Evolutionary conservation across 2,329 filamentous ascomycete genomes (phyloP), one percentile per base, ranked within the genome.

Genomic region (Biscogniauxia marginata): DNA sequence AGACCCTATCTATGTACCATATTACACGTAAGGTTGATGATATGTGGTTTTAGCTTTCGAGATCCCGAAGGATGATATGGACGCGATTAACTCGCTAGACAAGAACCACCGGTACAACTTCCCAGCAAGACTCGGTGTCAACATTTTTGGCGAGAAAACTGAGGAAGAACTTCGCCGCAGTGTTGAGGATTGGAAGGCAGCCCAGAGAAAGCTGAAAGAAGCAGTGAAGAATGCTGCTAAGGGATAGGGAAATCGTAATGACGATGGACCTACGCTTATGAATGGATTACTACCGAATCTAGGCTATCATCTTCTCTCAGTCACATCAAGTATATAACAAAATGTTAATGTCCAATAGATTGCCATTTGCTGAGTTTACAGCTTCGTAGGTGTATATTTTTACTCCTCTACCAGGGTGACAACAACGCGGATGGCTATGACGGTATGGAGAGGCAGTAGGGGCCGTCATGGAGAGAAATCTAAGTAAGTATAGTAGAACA

Each of bases 131-230:
- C 71, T 75, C 61, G 76, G 76, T 0, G 70, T 74, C 8, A 68
- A 79, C 63, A 75, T 78, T 45, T 78, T 78, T 56, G 75, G 71
- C 11, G 75, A 78, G 62, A 68, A 68, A 5, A 70, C 69, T 8
- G 66, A 71, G 44, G 75, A 74, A 49, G 68, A 63, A 23, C 62
- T 77, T 18, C 69, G 68, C 51, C 71, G 71, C 58, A 68, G 66
- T 13, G 68, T 73, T 6, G 60, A 67, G 55, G 71, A 73, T 24
- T 73, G 71, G 71, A 68, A 71, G 52, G 68, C 62, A 16, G 65
- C 67, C 39, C 71, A 73, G 53, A 68, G 66, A 11, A 68, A 67
- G 53, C 34, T 58, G 8, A 65, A 77, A 39, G 30, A 39, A 9
- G 30, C 30, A 5, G 30, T 16, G 30, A 39, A 39, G 30, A 39